phyloP scores from a whole-genome alignment of 2,329 filamentous ascomycete genomes.

The Periconia sp. region DNA sequence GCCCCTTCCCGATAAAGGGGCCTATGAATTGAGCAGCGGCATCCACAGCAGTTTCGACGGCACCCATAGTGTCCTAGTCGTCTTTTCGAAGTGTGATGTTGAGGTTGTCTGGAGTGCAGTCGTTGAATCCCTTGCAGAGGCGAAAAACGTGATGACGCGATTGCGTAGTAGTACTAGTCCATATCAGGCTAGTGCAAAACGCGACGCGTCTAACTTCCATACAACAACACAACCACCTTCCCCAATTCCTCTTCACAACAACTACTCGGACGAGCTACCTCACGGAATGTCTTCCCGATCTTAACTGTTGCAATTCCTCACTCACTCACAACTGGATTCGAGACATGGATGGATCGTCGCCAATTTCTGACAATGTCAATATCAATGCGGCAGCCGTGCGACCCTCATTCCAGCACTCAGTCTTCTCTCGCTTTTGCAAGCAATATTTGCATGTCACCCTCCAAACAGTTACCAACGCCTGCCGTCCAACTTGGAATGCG shows the following conservation, averaged over 20 bases:
- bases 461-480: conserved; percentile 75
- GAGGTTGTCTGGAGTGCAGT: conserved; percentile 17
- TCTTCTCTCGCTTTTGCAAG: conserved; percentile 40
- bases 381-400: conserved; percentile 25
- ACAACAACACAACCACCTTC: background rate
- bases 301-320: background rate
- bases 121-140: background rate
- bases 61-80: conserved; percentile 22
- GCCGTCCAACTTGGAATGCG: conserved; percentile 65
- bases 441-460: conserved; percentile 68
- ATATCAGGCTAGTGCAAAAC: conserved; percentile 2
- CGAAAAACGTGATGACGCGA: conserved; percentile 9
- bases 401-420: conserved; percentile 19
- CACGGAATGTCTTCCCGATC: conserved; percentile 12
- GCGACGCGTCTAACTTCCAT: conserved; percentile 15
- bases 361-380: conserved; percentile 32
- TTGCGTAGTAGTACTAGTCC: background rate
- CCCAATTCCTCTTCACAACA: conserved; percentile 5
- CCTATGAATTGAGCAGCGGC: conserved; percentile 35
- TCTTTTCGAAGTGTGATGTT: conserved; percentile 24
- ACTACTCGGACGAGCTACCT: conserved; percentile 17
- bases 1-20: conserved; percentile 26
- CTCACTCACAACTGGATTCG: conserved; percentile 17
- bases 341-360: conserved; percentile 6
- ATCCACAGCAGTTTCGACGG: conserved; percentile 35